These are phyloP conservation scores for Fusarium brevicatenulatum DNA, from an alignment of 2,329 filamentous ascomycete species.

Conservation along the genomic window DNA sequence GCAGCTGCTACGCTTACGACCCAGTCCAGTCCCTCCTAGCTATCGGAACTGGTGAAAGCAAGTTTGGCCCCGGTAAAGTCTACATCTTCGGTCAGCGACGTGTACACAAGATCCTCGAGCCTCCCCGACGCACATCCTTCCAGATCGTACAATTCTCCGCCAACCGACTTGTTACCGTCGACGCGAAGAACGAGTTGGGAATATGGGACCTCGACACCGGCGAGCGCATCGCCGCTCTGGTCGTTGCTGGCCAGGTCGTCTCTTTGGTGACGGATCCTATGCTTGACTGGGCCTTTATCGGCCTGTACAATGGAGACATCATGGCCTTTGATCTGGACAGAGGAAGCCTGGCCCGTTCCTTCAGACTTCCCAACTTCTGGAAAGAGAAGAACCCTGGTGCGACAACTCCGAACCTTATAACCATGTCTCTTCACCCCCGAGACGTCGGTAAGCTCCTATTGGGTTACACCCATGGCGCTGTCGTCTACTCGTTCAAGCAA, in stretches of 20 bases:
- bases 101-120: constrained; percentile 78
- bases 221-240: constrained; percentile 72
- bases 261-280: constrained; percentile 85
- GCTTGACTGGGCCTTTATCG: constrained; percentile 92
- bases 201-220: constrained; percentile 84
- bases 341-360: constrained; percentile 73
- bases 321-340: constrained; percentile 94
- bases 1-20: constrained; percentile 85
- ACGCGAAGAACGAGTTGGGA: constrained; percentile 84
- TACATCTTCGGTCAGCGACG: constrained; percentile 88
- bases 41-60: constrained; percentile 87
- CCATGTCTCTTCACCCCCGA: constrained; percentile 85
- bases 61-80: constrained; percentile 86
- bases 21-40: constrained; percentile 93
- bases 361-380: constrained; percentile 91
- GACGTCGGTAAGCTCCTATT: constrained; percentile 93
- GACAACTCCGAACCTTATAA: constrained; percentile 71
- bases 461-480: constrained; percentile 88
- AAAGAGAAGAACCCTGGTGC: constrained; percentile 74
- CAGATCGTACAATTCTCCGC: constrained; percentile 84
- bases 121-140: constrained; percentile 78
- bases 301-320: constrained; percentile 83
- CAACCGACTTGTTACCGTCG: constrained; percentile 85
- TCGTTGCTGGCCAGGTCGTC: constrained; percentile 80
- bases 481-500: constrained; percentile 94